Percentiles rank a stretch among this genome's conserved stretches.
These are phyloP conservation scores for Lactarius pseudohatsudake DNA, from an alignment of 768 basidiomycete species.

Conservation along the genomic window DNA sequence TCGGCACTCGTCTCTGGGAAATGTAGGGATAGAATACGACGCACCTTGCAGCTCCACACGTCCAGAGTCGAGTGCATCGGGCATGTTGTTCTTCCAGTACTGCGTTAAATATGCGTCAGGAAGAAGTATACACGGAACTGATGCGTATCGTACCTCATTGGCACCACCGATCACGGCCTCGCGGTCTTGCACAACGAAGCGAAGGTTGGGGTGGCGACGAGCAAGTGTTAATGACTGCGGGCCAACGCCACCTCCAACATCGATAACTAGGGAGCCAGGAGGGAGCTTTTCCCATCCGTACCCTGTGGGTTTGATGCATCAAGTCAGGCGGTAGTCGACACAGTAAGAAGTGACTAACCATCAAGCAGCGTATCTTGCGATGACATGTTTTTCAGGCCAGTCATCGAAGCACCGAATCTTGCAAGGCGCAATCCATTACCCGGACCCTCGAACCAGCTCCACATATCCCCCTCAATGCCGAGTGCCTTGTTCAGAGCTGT, in stretches of 20 bases:
- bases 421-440: neutral
- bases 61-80: too few relatives aligned
- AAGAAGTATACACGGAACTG: neutral
- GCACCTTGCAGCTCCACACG: neutral
- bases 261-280: too few relatives aligned
- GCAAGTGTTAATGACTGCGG: too few relatives aligned
- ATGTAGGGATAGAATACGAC: neutral
- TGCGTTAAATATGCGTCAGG: neutral
- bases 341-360: neutral
- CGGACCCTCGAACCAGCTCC: too few relatives aligned
- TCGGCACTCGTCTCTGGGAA: neutral
- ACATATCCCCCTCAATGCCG: too few relatives aligned
- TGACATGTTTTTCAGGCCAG: slow-evolving; percentile 28
- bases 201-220: too few relatives aligned
- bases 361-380: neutral
- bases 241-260: too few relatives aligned
- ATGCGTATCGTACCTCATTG: neutral
- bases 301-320: neutral
- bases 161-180: neutral
- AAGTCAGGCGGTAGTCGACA: too few relatives aligned
- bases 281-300: neutral
- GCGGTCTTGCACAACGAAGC: too few relatives aligned
- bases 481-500: too few relatives aligned
- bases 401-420: slow-evolving; percentile 34
- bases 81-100: slow-evolving; percentile 1